Percentiles rank a stretch among this genome's conserved stretches.
phyloP scores from a whole-genome alignment of 345 rosid genomes.

The Aurinia saxatilis region DNA sequence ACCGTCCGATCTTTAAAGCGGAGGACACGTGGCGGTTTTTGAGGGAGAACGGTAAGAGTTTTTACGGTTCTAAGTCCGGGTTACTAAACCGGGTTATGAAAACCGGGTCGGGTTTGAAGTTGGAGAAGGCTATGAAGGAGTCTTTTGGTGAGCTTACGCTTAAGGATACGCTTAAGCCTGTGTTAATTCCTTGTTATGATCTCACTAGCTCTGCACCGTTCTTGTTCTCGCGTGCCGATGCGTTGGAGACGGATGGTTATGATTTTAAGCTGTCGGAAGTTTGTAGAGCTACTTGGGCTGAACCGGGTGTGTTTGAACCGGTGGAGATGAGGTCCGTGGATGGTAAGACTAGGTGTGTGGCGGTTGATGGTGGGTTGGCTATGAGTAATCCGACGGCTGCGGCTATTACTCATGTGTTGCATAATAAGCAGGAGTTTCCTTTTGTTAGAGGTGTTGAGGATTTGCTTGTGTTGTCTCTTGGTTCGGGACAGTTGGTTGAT shows the following conservation, averaged over 20 bases:
- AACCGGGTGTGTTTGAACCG: constrained; percentile 70
- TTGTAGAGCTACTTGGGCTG: constrained; percentile 83
- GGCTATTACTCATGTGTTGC: constrained; percentile 93
- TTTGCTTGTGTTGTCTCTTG: constrained; percentile 74
- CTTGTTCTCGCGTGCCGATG: constrained; percentile 92
- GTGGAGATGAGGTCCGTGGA: constrained; percentile 67
- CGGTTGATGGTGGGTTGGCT: constrained; percentile 85
- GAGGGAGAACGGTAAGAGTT: constrained; percentile 51
- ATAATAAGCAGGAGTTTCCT: constrained; percentile 94
- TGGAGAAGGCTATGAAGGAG: constrained; percentile 72
- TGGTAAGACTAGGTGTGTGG: constrained; percentile 68
- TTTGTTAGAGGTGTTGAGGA: constrained; percentile 96
- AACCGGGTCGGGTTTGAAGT: constrained; percentile 38
- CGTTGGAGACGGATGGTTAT: constrained; percentile 75
- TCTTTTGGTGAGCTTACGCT: constrained; percentile 59
- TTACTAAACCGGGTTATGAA: constrained; percentile 47
- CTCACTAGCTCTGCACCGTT: constrained; percentile 85
- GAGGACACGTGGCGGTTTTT: constrained; percentile 88
- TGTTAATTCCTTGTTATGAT: constrained; percentile 83
- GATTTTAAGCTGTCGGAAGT: constrained; percentile 89
- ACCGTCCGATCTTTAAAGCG: constrained; percentile 67
- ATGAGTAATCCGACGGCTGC: constrained; percentile 94
- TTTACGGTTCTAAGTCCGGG: constrained; percentile 36
- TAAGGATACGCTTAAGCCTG: constrained; percentile 86
- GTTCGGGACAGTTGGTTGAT: constrained; percentile 75